Conservation (phyloP, 257 asterid genomes). For the Lithospermum erythrorhizon region DNA sequence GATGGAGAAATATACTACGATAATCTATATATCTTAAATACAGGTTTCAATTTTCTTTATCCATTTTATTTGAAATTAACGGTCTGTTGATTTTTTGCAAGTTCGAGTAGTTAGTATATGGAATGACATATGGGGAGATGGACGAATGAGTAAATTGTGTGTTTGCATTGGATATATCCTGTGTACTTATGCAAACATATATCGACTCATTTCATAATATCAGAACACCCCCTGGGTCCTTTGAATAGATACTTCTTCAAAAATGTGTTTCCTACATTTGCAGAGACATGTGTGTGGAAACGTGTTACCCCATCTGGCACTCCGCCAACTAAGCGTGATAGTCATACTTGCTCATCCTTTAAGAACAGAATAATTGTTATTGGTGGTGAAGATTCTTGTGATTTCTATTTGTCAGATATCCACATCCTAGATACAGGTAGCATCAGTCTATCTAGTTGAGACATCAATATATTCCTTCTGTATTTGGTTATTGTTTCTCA, state of each 20-base stretch:
- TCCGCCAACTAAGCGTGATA: constrained; percentile 90
- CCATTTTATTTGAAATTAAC: neutral
- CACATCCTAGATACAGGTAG: constrained; percentile 88
- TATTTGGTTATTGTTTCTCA: constrained; percentile 11
- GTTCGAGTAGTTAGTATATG: neutral
- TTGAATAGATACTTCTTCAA: neutral
- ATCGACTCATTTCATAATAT: no score
- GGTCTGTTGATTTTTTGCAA: neutral
- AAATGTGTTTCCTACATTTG: constrained; percentile 12
- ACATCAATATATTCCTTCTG: neutral
- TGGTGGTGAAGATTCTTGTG: constrained; percentile 85
- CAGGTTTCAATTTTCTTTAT: constrained; percentile 36
- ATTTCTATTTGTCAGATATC: constrained; percentile 82
- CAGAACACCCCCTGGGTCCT: neutral
- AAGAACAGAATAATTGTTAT: constrained; percentile 77
- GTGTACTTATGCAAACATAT: no score
- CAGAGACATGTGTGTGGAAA: constrained; percentile 84
- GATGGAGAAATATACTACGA: constrained; percentile 68
- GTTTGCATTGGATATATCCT: neutral
- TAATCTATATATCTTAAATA: constrained; percentile 79
- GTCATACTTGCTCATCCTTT: constrained; percentile 96
- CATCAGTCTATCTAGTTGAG: constrained; percentile 9
- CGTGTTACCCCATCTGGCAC: constrained; percentile 76
- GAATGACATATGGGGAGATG: neutral
- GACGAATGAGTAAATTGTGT: neutral